These are phyloP conservation scores for Camelina neglecta DNA, from an alignment of 345 rosid genomes.

Conservation along the genomic window DNA sequence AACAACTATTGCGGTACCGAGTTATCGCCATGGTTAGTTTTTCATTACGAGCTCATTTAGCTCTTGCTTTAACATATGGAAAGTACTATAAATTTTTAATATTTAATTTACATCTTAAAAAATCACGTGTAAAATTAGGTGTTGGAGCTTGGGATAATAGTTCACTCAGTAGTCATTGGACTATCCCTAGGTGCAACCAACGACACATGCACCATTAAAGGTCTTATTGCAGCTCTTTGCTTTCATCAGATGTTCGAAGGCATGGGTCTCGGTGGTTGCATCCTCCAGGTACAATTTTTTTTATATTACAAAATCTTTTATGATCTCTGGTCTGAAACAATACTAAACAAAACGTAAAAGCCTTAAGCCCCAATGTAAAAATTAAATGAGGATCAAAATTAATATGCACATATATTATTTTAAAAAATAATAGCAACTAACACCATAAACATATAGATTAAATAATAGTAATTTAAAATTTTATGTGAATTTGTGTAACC, in stretches of 20 bases:
- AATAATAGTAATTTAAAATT: neutral
- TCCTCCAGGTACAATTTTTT: conserved; percentile 56
- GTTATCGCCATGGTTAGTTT: conserved; percentile 65
- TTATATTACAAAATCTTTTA: neutral
- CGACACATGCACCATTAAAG: conserved; percentile 67
- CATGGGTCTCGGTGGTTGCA: conserved; percentile 85
- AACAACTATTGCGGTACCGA: conserved; percentile 58
- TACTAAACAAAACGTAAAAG: neutral
- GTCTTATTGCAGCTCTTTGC: conserved; percentile 77
- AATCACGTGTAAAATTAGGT: conserved; percentile 48
- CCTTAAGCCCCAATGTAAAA: neutral
- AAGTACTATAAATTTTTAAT: neutral
- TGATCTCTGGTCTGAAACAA: neutral
- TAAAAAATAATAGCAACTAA: neutral
- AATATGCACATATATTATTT: neutral
- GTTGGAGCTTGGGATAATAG: conserved; percentile 69
- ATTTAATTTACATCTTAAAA: neutral
- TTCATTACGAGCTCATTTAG: neutral
- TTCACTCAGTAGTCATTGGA: conserved; percentile 78
- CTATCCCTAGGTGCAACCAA: conserved; percentile 70
- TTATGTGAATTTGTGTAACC: neutral
- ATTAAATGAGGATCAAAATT: neutral
- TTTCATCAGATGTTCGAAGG: conserved; percentile 90
- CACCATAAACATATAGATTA: neutral
- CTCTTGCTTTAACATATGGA: conserved; percentile 2